Evolutionary conservation across 1,284 basidiomycete species (phyloP).

Genomic region (Blastosporella zonata): DNA sequence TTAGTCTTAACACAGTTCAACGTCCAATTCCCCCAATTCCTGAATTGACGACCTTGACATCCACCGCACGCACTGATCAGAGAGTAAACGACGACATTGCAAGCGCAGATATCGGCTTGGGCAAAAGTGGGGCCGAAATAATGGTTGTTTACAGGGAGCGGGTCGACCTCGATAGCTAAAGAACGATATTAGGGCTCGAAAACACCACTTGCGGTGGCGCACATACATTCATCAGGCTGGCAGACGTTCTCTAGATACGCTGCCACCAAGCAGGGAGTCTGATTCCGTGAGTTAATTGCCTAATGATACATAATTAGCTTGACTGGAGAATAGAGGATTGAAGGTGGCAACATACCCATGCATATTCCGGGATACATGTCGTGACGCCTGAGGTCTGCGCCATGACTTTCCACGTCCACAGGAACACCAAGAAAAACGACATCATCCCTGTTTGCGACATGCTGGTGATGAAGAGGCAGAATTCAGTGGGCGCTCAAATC

Average conservation of each 20-base stretch:
- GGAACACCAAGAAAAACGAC: conserved; percentile 16
- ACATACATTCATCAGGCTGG: conserved; percentile 15
- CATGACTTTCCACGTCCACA: conserved; percentile 17
- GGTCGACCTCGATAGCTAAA: conserved; percentile 18
- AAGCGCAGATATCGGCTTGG: conserved; percentile 24
- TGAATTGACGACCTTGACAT: conserved; percentile 26
- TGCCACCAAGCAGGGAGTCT: conserved; percentile 45
- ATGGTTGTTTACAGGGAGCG: conserved; percentile 17
- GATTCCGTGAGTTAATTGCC: conserved; percentile 36
- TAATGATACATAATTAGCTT: conserved; percentile 17
- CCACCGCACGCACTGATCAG: conserved; percentile 28
- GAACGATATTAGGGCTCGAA: conserved; percentile 30
- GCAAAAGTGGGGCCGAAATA: conserved; percentile 19
- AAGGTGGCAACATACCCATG: conserved; percentile 29
- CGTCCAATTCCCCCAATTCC: conserved; percentile 35
- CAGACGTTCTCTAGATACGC: conserved; percentile 40
- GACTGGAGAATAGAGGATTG: neutral
- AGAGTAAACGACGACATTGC: conserved; percentile 30
- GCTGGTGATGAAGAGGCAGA: conserved; percentile 4
- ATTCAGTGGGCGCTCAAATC: neutral
- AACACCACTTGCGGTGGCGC: neutral
- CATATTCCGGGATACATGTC: conserved; percentile 29
- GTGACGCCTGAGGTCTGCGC: conserved; percentile 36
- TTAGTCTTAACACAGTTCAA: conserved; percentile 28
- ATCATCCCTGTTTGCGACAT: conserved; percentile 7